phyloP scores from a whole-genome alignment of 2,329 filamentous ascomycete genomes.

The Colletotrichum filicis region DNA sequence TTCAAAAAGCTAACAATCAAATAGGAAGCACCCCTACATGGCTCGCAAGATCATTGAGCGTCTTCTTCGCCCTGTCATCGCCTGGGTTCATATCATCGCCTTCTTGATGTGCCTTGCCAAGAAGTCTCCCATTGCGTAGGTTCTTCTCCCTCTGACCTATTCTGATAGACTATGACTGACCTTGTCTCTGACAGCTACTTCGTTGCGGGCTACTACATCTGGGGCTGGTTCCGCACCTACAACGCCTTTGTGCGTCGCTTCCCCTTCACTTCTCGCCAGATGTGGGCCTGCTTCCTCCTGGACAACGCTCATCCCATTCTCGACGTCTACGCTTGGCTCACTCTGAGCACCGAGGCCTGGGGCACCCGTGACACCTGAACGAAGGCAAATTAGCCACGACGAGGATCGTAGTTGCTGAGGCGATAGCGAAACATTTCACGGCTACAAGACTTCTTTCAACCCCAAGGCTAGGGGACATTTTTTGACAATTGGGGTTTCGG shows the following conservation, averaged over 20 bases:
- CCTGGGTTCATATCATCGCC: slow-evolving; percentile 22
- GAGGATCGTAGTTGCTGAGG: neutral
- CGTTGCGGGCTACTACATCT: slow-evolving; percentile 21
- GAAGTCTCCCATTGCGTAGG: slow-evolving; percentile 18
- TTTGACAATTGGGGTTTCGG: neutral
- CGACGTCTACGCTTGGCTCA: slow-evolving; percentile 30
- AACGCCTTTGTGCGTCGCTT: slow-evolving; percentile 17
- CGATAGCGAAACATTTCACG: neutral
- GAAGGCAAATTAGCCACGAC: neutral
- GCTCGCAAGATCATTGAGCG: slow-evolving; percentile 35
- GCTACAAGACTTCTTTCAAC: neutral
- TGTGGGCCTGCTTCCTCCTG: slow-evolving; percentile 27
- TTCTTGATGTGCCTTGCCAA: slow-evolving; percentile 9
- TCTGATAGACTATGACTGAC: neutral
- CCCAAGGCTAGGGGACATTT: no score
- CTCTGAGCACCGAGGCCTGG: slow-evolving; percentile 21
- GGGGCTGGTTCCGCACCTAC: slow-evolving; percentile 14
- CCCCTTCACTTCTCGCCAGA: slow-evolving; percentile 9
- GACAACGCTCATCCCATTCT: slow-evolving; percentile 27
- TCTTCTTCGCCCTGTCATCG: slow-evolving; percentile 17
- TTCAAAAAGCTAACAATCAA: neutral
- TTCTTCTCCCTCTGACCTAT: neutral
- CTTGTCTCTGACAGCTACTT: neutral
- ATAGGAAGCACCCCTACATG: slow-evolving; percentile 31
- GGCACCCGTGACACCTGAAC: slow-evolving; percentile 16